Conservation (phyloP, 1,284 basidiomycete species). For the Coniferiporia weirii region DNA sequence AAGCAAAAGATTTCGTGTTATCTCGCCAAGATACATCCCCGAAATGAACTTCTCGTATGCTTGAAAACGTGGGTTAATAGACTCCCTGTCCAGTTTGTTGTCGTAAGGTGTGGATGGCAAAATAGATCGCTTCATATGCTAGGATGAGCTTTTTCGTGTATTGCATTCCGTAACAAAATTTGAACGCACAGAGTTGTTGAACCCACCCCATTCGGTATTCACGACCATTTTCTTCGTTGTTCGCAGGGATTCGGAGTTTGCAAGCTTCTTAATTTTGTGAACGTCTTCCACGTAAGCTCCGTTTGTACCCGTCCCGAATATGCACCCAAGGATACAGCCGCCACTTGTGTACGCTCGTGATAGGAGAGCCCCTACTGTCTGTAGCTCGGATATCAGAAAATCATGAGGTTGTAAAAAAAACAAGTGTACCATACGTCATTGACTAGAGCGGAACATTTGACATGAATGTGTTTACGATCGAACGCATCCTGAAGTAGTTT, state of each 20-base stretch:
- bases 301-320: constrained; percentile 98
- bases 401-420: constrained; percentile 11
- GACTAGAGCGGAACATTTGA: constrained; percentile 90
- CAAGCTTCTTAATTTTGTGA: constrained; percentile 79
- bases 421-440: constrained; percentile 72
- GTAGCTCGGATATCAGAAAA: constrained; percentile 13
- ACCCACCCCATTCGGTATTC: constrained; percentile 97
- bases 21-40: constrained; percentile 98
- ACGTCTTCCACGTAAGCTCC: constrained; percentile 93
- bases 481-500: constrained; percentile 90
- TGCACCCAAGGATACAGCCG: constrained; percentile 79
- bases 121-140: constrained; percentile 59
- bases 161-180: constrained; percentile 3
- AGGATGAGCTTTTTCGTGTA: constrained; percentile 6
- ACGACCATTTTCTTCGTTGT: constrained; percentile 84
- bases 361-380: constrained; percentile 94
- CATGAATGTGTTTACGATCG: constrained; percentile 90
- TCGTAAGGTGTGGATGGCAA: constrained; percentile 92
- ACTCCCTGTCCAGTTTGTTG: constrained; percentile 87
- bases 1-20: constrained; percentile 82
- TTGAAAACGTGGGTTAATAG: constrained; percentile 92
- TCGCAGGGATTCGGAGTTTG: constrained; percentile 50
- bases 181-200: constrained; percentile 73
- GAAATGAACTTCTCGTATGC: constrained; percentile 98
- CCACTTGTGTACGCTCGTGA: constrained; percentile 90